Base-by-base conservation (phyloP, 2,329 filamentous ascomycete species). In the Ophiostoma ips region DNA sequence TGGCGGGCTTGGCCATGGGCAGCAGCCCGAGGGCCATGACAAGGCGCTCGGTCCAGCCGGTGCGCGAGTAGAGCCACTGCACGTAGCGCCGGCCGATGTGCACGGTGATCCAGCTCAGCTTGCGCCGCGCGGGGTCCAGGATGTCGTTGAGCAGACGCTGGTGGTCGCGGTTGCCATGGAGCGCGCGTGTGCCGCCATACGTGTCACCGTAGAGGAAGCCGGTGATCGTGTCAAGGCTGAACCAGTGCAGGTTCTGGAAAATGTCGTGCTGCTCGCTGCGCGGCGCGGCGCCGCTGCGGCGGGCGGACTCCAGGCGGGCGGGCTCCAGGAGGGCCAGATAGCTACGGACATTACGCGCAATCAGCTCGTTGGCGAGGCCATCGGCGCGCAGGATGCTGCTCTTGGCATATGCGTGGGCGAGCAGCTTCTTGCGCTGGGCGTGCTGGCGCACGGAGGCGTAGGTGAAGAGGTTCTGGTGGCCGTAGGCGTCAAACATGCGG, bases 401-500 rank as follows among this genome's bases (percentile, higher is more conserved):
- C 51, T 77, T 78, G 1, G 73, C 70, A 50, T 77, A 78, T 0
- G 70, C 68, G 52, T 75, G 70, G 4, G 69, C 66, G 24, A 76
- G 51, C 0, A 75, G 52, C 55, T 75, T 76, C 62, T 77, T 77
- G 16, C 74, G 60, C 1, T 71, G 66, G 0, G 63, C 65, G 57
- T 77, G 73, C 2, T 66, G 62, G 30, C 64, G 65, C 0, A 62
- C 61, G 0, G 64, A 61, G 7, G 62, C 60, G 52, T 77, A 76
- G 0, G 71, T 73, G 57, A 77, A 77, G 2, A 77, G 56, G 49
- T 76, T 75, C 57, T 67, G 68, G 10, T 63, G 62, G 0, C 71
- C 71, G 46, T 74, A 75, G 0, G 67, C 70, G 54, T 75, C 71
- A 52, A 77, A 77, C 69, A 77, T 75, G 41, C 68, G 66, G 50